phyloP scores from a whole-genome alignment of 2,329 filamentous ascomycete species.

The Penicillium hesseltinei region DNA sequence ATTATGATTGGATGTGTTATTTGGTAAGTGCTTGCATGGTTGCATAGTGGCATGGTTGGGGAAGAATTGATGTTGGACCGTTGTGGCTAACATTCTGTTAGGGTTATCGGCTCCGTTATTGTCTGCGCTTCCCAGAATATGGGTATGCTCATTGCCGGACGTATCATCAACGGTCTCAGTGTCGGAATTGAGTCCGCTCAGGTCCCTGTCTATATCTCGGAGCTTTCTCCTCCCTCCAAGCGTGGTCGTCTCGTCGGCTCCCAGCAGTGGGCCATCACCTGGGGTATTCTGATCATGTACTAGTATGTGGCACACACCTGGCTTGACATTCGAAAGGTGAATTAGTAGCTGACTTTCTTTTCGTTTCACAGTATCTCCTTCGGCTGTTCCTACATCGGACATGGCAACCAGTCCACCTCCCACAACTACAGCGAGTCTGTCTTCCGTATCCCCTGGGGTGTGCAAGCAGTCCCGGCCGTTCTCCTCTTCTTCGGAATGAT shows the following conservation, averaged over 20 bases:
- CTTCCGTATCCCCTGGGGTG: constrained; percentile 64
- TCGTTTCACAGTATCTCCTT: constrained; percentile 42
- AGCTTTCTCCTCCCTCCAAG: constrained; percentile 58
- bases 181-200: constrained; percentile 71
- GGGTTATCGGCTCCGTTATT: constrained; percentile 54
- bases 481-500: constrained; percentile 57
- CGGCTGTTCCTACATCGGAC: constrained; percentile 10
- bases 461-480: constrained; percentile 62
- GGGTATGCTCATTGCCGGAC: constrained; percentile 67
- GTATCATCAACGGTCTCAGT: constrained; percentile 67
- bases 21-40: constrained; percentile 36
- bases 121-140: constrained; percentile 62
- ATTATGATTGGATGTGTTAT: constrained; percentile 52
- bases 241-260: constrained; percentile 65
- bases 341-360: constrained; percentile 1
- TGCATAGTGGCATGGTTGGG: not conserved
- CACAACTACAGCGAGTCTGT: constrained; percentile 45
- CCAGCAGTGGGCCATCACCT: constrained; percentile 75
- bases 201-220: constrained; percentile 69
- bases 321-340: constrained; percentile 40
- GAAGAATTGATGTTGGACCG: not conserved
- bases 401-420: constrained; percentile 26
- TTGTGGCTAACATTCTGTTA: constrained; percentile 42
- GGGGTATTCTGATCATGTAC: constrained; percentile 69
- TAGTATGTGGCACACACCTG: constrained; percentile 58